A percentile compares a stretch with the other conserved stretches of the same genome.
phyloP scores from a whole-genome alignment of 1,284 basidiomycete genomes.

The Lignosus rhinocerotis region DNA sequence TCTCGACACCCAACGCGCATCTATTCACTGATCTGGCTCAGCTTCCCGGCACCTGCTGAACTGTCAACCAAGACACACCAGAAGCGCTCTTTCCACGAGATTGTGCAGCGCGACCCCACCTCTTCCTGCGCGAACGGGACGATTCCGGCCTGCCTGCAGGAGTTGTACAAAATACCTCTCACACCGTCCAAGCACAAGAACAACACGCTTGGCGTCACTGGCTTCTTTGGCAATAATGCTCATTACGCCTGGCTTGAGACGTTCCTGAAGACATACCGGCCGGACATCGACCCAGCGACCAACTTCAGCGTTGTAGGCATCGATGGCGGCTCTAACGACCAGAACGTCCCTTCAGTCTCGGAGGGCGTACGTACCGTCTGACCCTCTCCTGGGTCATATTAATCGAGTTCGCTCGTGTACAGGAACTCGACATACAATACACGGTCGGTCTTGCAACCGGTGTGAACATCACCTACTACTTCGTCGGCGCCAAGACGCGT shows the following conservation, averaged over 20 bases:
- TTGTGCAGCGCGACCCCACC: slow-evolving; percentile 10
- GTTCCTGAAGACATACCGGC: slow-evolving; percentile 48
- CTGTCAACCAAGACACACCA: neutral
- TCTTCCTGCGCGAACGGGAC: slow-evolving; percentile 42
- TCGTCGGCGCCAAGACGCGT: slow-evolving; percentile 13
- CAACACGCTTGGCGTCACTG: slow-evolving; percentile 56
- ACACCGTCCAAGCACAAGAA: slow-evolving; percentile 41
- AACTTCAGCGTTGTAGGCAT: slow-evolving; percentile 43
- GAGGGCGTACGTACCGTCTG: slow-evolving; percentile 45
- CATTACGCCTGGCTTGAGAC: slow-evolving; percentile 48
- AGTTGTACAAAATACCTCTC: slow-evolving; percentile 51
- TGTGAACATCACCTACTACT: slow-evolving; percentile 26
- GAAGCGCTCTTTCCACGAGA: neutral
- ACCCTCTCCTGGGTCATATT: neutral
- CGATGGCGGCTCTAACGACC: slow-evolving; percentile 44
- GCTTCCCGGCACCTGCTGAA: neutral
- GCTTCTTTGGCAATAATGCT: slow-evolving; percentile 54
- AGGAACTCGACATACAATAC: slow-evolving; percentile 61
- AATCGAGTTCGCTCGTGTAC: neutral
- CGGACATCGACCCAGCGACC: slow-evolving; percentile 44
- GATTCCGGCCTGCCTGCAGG: slow-evolving; percentile 54
- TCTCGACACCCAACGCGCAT: neutral
- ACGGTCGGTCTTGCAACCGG: slow-evolving; percentile 59
- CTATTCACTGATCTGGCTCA: neutral
- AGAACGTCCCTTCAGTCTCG: slow-evolving; percentile 33